Conservation (phyloP, 73 alveolate species). For the Halteria grandinella region DNA sequence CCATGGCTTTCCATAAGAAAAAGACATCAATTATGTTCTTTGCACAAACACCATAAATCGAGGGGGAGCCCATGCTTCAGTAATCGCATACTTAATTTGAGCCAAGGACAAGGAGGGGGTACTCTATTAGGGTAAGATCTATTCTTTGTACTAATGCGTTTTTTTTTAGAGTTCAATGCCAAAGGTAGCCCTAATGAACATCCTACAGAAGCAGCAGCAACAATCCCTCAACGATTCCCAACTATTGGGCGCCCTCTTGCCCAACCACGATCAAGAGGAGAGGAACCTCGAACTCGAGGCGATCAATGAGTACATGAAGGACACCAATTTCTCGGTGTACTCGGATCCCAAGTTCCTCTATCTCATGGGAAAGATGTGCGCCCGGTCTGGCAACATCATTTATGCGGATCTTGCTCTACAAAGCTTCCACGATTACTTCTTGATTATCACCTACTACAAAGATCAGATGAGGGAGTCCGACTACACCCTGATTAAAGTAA, state of each 20-base stretch:
- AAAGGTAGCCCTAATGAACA: constrained; percentile 1
- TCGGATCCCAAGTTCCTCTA: constrained; percentile 21
- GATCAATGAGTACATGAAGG: background rate
- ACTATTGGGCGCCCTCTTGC: background rate
- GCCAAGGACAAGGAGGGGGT: no score
- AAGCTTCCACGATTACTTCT: constrained; percentile 6
- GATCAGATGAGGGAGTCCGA: background rate
- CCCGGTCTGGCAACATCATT: background rate
- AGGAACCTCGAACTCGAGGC: background rate
- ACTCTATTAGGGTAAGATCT: no score
- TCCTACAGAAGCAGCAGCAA: background rate
- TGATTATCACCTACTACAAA: constrained; percentile 8
- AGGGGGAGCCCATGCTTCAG: no score
- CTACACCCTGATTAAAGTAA: background rate
- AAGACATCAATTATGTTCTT: no score
- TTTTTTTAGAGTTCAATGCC: constrained; percentile 41
- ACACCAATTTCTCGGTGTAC: constrained; percentile 8
- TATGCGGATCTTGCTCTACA: constrained; percentile 9
- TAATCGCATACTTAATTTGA: no score
- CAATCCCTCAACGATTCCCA: background rate
- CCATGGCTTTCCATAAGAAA: no score
- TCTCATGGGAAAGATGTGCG: constrained; percentile 25
- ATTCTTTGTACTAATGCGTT: no score
- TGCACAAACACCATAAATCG: no score
- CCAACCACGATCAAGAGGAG: background rate